Evolutionary conservation across 2,329 filamentous ascomycete genomes (phyloP).

Genomic region (Pseudogymnoascus sp.): DNA sequence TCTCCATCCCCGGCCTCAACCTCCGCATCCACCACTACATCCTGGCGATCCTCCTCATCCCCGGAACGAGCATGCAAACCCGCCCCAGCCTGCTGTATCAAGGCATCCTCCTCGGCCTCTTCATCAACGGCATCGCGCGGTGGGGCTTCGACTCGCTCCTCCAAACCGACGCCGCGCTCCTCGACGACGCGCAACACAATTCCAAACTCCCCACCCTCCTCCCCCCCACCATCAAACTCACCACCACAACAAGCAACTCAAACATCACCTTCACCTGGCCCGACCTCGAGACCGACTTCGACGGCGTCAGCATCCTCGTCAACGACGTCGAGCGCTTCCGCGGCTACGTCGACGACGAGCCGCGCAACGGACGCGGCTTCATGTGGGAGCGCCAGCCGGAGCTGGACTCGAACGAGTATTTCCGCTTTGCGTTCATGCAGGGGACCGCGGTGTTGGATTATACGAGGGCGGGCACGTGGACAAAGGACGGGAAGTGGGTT

Average conservation of each 20-base stretch:
- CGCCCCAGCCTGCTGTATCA: conserved; percentile 80
- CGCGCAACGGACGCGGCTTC: conserved; percentile 32
- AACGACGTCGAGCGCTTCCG: conserved; percentile 79
- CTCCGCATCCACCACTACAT: conserved; percentile 95
- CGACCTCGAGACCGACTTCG: conserved; percentile 41
- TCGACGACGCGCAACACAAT: conserved; percentile 57
- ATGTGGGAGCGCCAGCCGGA: conserved; percentile 49
- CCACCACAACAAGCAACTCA: conserved; percentile 38
- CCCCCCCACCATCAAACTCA: conserved; percentile 39
- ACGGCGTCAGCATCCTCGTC: conserved; percentile 72
- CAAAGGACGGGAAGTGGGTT: conserved; percentile 54
- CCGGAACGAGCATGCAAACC: conserved; percentile 83
- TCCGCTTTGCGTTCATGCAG: conserved; percentile 67
- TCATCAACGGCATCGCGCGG: conserved; percentile 85
- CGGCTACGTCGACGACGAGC: conserved; percentile 54
- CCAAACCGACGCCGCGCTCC: conserved; percentile 68
- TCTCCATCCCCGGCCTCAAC: conserved; percentile 67
- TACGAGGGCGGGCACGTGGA: conserved; percentile 68
- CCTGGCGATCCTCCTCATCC: conserved; percentile 75
- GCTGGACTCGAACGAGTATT: conserved; percentile 57
- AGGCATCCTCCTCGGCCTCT: conserved; percentile 80
- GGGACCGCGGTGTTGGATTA: conserved; percentile 62
- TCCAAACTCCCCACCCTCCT: conserved; percentile 52
- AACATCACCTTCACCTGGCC: conserved; percentile 58
- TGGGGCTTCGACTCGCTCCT: conserved; percentile 91